Evolutionary conservation across 2,329 filamentous ascomycete species (phyloP), one percentile per base, ranked within the genome.

Genomic region (Cladosporium phlei): DNA sequence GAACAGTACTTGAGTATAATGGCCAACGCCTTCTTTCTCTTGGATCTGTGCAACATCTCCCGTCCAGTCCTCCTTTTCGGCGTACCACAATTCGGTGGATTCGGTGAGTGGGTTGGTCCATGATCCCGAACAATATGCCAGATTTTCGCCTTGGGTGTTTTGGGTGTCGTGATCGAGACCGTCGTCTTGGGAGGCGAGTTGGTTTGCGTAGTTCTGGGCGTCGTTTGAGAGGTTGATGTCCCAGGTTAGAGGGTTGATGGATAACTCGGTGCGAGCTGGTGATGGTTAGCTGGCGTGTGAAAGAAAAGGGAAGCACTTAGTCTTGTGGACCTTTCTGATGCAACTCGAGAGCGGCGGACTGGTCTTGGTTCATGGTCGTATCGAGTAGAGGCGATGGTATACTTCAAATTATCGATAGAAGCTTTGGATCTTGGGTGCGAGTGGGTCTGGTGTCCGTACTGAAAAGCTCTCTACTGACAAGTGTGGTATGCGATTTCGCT

Each of bases 1-100:
- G 24, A 25, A 11, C 24, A 6, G 11, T 20, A 46, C 43, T 16
- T 46, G 43, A n/a, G 43, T 46, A 16, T 46, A 46, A 22, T 46
- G 43, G 3, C 43, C 43, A 27, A 29, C 33, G 12, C 8, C 24
- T 10, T 21, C 11, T 2, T 8, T 3, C 12, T 8, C 17, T 5
- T 38, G 22, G 12, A 14, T n/a, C 7, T 14, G 6, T 8, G 38
- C n/a, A 8, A 32, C 25, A 3, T 34, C 43, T 10, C 43, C 34
- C 9, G 22, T 14, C 43, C 43, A 46, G 8, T 46, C 21, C 12
- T 37, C 29, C 25, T 46, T 46, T 27, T 46, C 43, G 7, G 19
- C 24, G 16, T 38, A 38, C 43, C 43, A 46, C 6, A 37, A 5
- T 11, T 30, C 29, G 17, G 21, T 38, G 5, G 33, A n/a, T 19